Evolutionary conservation across 1,284 basidiomycete genomes (phyloP).

Genomic region (Cryptococcus sp.): DNA sequence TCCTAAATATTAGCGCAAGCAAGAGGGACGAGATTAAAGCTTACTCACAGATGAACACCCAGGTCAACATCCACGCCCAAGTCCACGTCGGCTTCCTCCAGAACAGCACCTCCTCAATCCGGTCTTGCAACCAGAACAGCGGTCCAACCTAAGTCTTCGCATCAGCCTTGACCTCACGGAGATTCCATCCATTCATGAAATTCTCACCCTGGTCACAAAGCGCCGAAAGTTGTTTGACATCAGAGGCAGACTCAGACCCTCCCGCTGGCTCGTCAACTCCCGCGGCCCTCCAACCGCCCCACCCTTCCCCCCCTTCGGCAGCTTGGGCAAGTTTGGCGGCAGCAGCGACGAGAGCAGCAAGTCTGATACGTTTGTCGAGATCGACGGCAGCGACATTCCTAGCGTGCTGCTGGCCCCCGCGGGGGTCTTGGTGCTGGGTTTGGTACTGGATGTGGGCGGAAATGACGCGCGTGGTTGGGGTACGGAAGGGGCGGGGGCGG

Average conservation of each 20-base stretch:
- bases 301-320: slow-evolving; percentile 13
- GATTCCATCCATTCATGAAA: background rate
- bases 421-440: background rate
- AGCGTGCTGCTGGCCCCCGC: background rate
- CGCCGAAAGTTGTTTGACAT: slow-evolving; percentile 48
- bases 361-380: slow-evolving; percentile 45
- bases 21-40: background rate
- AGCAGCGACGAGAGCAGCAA: slow-evolving; percentile 38
- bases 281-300: slow-evolving; percentile 16
- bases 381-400: slow-evolving; percentile 4
- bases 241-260: slow-evolving; percentile 40
- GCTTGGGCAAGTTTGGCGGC: slow-evolving; percentile 42
- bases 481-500: background rate
- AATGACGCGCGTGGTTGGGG: slow-evolving; percentile 1
- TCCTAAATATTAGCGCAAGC: background rate
- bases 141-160: slow-evolving; percentile 40
- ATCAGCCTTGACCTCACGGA: background rate
- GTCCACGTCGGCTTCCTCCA: slow-evolving; percentile 51
- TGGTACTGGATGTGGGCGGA: slow-evolving; percentile 7
- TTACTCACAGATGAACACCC: slow-evolving; percentile 47
- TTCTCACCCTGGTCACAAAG: slow-evolving; percentile 44
- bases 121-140: slow-evolving; percentile 49
- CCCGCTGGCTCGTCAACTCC: slow-evolving; percentile 42
- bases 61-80: slow-evolving; percentile 45
- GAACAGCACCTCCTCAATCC: slow-evolving; percentile 49